phyloP scores from a whole-genome alignment of 768 basidiomycete genomes.

The Mycena galericulata region DNA sequence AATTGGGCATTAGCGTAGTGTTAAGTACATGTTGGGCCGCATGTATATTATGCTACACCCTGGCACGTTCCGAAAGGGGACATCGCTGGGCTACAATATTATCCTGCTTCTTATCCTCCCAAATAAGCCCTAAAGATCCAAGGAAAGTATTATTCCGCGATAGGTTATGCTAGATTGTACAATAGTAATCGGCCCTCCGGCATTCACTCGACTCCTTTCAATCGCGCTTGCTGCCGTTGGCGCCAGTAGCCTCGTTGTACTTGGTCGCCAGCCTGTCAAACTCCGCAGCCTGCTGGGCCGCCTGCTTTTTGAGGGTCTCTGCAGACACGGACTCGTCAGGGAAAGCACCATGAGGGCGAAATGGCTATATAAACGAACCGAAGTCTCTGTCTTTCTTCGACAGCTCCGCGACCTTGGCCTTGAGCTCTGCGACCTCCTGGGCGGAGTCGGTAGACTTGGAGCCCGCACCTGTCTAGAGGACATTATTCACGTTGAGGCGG shows the following conservation, averaged over 20 bases:
- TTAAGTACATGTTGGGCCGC: too few species aligned
- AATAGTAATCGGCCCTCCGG: neutral
- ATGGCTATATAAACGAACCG: constrained; percentile 55
- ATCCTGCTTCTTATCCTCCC: too few species aligned
- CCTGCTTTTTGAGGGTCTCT: constrained; percentile 89
- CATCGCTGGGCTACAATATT: too few species aligned
- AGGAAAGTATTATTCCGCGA: constrained; percentile 4
- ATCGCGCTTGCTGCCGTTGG: constrained; percentile 69
- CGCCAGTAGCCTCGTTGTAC: constrained; percentile 78
- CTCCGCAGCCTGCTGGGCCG: constrained; percentile 79
- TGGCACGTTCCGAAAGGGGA: too few species aligned
- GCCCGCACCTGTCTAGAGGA: constrained; percentile 29
- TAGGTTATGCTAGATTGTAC: constrained; percentile 28
- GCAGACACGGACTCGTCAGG: neutral
- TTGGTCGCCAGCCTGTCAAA: constrained; percentile 86
- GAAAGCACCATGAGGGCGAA: neutral
- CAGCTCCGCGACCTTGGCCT: constrained; percentile 69
- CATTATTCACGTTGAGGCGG: neutral
- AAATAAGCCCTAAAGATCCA: constrained; percentile 1
- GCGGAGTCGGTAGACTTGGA: constrained; percentile 36
- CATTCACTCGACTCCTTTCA: neutral
- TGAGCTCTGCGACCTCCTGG: constrained; percentile 75
- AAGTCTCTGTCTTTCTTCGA: constrained; percentile 75
- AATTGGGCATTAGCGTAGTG: too few species aligned
- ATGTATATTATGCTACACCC: too few species aligned